phyloP scores from a whole-genome alignment of 2,329 filamentous ascomycete species.

The Coniella lustricola region DNA sequence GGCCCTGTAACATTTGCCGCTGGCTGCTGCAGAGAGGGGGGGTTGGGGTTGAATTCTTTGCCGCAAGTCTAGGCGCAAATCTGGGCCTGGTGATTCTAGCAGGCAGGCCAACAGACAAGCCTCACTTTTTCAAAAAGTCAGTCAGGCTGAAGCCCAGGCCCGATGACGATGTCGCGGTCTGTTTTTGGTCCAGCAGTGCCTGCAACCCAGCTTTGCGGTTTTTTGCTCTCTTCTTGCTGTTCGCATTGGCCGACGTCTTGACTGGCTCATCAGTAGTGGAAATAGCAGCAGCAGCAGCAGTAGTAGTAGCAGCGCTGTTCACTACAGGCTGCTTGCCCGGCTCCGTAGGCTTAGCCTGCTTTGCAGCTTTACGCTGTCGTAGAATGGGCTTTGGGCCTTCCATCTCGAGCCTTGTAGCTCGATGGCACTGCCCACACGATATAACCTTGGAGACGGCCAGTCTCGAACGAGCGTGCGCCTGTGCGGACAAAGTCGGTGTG shows the following conservation, averaged over 20 bases:
- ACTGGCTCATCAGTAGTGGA: slow-evolving; percentile 19
- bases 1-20: neutral
- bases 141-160: slow-evolving; percentile 44
- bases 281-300: no score
- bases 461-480: slow-evolving; percentile 2
- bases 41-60: neutral
- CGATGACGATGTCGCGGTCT: slow-evolving; percentile 28
- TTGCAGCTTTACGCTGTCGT: slow-evolving; percentile 19
- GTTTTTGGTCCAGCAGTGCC: slow-evolving; percentile 52
- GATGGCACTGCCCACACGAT: slow-evolving; percentile 39
- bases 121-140: slow-evolving; percentile 42
- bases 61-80: no score
- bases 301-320: no score
- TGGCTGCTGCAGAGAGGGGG: neutral
- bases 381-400: slow-evolving; percentile 29
- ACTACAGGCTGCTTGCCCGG: slow-evolving; percentile 3
- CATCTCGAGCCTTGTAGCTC: slow-evolving; percentile 35
- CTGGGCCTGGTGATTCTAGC: no score
- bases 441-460: slow-evolving; percentile 31
- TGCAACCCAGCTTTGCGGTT: slow-evolving; percentile 59
- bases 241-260: slow-evolving; percentile 42
- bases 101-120: slow-evolving; percentile 3
- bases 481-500: neutral
- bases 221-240: slow-evolving; percentile 60
- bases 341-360: slow-evolving; percentile 1